phyloP scores from a whole-genome alignment of 208 protist species.

The Leptomonas pyrrhocoris region DNA sequence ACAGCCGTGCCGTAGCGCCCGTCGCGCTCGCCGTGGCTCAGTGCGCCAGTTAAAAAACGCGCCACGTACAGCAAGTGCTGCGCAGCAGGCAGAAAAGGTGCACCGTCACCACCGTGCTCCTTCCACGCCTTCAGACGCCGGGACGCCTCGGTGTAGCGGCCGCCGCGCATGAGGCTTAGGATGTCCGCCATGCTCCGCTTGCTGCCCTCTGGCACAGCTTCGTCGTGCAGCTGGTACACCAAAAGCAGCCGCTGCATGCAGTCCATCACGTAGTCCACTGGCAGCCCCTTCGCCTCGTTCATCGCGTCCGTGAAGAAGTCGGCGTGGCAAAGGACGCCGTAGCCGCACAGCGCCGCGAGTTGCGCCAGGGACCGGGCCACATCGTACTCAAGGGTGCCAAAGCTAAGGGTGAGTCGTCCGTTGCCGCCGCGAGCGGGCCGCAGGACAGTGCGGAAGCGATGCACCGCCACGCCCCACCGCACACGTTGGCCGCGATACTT shows the following conservation, averaged over 20 bases:
- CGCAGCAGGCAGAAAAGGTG: not conserved
- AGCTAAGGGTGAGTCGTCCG: slow-evolving; percentile 25
- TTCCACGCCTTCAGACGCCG: not conserved
- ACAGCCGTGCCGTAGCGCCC: not conserved
- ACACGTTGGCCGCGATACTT: slow-evolving; percentile 4
- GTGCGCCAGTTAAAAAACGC: not conserved
- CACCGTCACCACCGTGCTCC: not conserved
- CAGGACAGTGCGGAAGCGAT: slow-evolving; percentile 19
- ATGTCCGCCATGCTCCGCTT: slow-evolving; percentile 20
- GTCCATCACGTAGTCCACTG: slow-evolving; percentile 38
- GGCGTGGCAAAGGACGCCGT: slow-evolving; percentile 29
- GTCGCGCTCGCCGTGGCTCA: not conserved
- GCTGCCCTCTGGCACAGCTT: slow-evolving; percentile 7
- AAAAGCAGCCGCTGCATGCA: slow-evolving; percentile 13
- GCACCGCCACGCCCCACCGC: slow-evolving; percentile 29
- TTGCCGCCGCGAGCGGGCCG: slow-evolving; percentile 12
- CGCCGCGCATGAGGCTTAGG: slow-evolving; percentile 16
- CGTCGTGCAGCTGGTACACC: slow-evolving; percentile 33
- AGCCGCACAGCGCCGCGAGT: slow-evolving; percentile 21
- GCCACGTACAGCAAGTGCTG: slow-evolving; percentile 13
- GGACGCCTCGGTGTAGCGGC: slow-evolving; percentile 16
- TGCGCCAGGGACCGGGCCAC: slow-evolving; percentile 23
- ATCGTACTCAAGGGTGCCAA: slow-evolving; percentile 24
- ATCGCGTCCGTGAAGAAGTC: slow-evolving; percentile 26
- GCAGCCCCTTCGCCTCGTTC: slow-evolving; percentile 13